These are phyloP conservation scores for Fusarium goolgardi DNA, from an alignment of 2,329 filamentous ascomycete species.

Conservation along the genomic window DNA sequence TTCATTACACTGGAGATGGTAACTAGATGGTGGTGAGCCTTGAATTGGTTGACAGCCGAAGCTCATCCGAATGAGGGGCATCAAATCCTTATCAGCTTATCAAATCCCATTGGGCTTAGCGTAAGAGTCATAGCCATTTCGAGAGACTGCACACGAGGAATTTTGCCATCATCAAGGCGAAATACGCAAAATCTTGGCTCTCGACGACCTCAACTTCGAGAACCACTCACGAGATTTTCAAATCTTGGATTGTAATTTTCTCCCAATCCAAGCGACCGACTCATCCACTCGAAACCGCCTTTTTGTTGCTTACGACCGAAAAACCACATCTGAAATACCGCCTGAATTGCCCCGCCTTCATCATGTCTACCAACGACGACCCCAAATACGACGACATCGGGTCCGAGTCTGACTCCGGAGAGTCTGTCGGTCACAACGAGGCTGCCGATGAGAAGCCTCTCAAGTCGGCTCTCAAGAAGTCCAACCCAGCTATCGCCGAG, in stretches of 20 bases:
- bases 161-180: conserved; percentile 55
- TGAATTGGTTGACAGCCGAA: conserved; percentile 34
- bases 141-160: conserved; percentile 57
- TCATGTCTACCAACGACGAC: conserved; percentile 69
- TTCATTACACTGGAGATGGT: neutral
- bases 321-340: conserved; percentile 38
- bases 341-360: conserved; percentile 51
- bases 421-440: conserved; percentile 71
- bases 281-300: conserved; percentile 24
- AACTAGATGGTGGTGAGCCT: neutral
- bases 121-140: conserved; percentile 53
- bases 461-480: conserved; percentile 90
- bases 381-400: conserved; percentile 78
- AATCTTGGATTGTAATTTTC: conserved; percentile 41
- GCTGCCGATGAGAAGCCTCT: conserved; percentile 73
- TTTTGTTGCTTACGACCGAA: conserved; percentile 34
- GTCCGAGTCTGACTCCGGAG: conserved; percentile 74
- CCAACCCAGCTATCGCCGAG: conserved; percentile 63
- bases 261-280: conserved; percentile 24
- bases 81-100: conserved; percentile 55
- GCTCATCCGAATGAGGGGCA: conserved; percentile 53
- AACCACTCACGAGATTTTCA: conserved; percentile 28
- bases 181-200: conserved; percentile 48
- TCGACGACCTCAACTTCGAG: conserved; percentile 36
- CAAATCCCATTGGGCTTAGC: conserved; percentile 52